A percentile compares a stretch with the other conserved stretches of the same genome.
phyloP scores from a whole-genome alignment of 2,329 filamentous ascomycete species.

The Chrysosporium keratinophilum region DNA sequence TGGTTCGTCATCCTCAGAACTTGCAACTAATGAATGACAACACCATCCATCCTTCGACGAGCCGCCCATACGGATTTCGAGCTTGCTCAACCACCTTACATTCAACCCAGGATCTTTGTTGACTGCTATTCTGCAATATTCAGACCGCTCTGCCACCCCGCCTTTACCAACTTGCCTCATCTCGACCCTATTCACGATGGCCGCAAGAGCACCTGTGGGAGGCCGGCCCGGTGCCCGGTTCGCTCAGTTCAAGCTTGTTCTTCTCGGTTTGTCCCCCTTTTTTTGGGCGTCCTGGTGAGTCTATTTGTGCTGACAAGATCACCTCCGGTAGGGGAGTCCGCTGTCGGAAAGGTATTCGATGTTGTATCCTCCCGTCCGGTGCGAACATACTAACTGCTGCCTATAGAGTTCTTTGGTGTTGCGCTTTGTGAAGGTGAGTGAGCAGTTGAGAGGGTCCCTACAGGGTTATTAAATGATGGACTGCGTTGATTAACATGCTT shows the following conservation, averaged over 20 bases:
- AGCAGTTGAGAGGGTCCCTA: background rate
- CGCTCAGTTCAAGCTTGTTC: slow-evolving; percentile 96
- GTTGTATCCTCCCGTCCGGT: slow-evolving; percentile 13
- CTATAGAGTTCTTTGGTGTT: slow-evolving; percentile 86
- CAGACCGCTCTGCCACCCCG: background rate
- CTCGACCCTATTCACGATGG: slow-evolving; percentile 48
- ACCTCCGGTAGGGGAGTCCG: slow-evolving; percentile 68
- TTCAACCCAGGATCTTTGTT: background rate
- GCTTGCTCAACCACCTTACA: background rate
- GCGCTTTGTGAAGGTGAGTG: slow-evolving; percentile 85
- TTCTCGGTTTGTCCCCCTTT: slow-evolving; percentile 62
- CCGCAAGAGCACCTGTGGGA: slow-evolving; percentile 68
- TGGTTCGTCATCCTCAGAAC: slow-evolving; percentile 12
- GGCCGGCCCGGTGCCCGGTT: slow-evolving; percentile 64
- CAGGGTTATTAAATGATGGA: background rate
- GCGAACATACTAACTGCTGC: slow-evolving; percentile 24
- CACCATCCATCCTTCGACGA: slow-evolving; percentile 1
- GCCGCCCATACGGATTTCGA: background rate
- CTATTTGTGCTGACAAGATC: slow-evolving; percentile 16
- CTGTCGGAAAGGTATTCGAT: slow-evolving; percentile 77
- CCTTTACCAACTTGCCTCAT: background rate
- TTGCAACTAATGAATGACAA: slow-evolving; percentile 9
- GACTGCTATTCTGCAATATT: background rate
- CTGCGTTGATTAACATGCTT: background rate
- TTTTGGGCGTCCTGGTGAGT: slow-evolving; percentile 23